Evolutionary conservation across 306 rosid species (phyloP).

Genomic region (Vigna radiata): DNA sequence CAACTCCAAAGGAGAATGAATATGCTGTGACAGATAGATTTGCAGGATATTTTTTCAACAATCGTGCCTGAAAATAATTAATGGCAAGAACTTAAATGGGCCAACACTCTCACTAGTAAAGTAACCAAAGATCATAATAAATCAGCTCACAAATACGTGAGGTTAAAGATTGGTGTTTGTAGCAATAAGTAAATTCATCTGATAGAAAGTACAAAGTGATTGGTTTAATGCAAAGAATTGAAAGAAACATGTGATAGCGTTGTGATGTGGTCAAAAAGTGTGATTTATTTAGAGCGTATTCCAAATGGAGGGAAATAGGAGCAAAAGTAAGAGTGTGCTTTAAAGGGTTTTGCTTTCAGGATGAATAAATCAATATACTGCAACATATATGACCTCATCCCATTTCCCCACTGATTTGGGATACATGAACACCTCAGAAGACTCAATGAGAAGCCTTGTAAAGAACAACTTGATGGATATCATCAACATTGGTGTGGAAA

Average conservation of each 20-base stretch:
- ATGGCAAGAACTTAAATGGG: not conserved
- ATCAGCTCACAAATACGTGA: constrained; percentile 22
- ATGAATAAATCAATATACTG: not conserved
- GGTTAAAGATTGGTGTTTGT: constrained; percentile 1
- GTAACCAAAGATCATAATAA: constrained; percentile 1
- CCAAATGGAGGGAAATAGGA: not conserved
- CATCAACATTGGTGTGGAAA: not conserved
- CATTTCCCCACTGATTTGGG: not conserved
- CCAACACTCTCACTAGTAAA: constrained; percentile 31
- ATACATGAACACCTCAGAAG: not conserved
- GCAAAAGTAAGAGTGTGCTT: not conserved
- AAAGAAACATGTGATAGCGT: not conserved
- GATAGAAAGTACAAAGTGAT: constrained; percentile 18
- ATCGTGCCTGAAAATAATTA: constrained; percentile 71
- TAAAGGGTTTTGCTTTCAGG: not conserved
- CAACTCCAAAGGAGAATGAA: constrained; percentile 76
- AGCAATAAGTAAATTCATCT: constrained; percentile 3
- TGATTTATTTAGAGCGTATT: not conserved
- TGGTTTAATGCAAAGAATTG: not conserved
- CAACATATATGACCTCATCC: not conserved
- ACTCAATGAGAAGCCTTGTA: not conserved
- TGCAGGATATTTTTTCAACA: constrained; percentile 79
- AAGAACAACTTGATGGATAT: not conserved
- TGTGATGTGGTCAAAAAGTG: constrained; percentile 23
- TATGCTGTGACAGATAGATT: constrained; percentile 81